phyloP scores from a whole-genome alignment of 805 yeast species.

The Metschnikowia bowlesiae region DNA sequence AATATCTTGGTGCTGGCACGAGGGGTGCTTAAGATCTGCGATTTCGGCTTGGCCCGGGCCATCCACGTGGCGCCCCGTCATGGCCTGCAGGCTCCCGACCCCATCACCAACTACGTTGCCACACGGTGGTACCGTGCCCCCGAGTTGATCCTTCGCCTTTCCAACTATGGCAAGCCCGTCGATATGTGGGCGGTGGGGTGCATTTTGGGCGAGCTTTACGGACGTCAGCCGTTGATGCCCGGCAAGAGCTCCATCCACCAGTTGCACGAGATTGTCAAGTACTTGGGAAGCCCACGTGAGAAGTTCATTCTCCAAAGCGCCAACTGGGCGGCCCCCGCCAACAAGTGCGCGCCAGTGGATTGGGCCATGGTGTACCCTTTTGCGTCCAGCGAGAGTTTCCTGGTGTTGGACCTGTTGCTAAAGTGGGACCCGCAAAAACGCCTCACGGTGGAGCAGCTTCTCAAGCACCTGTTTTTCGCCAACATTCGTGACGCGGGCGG shows the following conservation, averaged over 20 bases:
- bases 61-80: slow-evolving; percentile 35
- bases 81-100: slow-evolving; percentile 11
- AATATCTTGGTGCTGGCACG: slow-evolving; percentile 72
- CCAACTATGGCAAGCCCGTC: slow-evolving; percentile 57
- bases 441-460: slow-evolving; percentile 49
- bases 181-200: slow-evolving; percentile 97
- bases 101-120: slow-evolving; percentile 83
- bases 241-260: slow-evolving; percentile 75
- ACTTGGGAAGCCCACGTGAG: slow-evolving; percentile 62
- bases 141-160: slow-evolving; percentile 65
- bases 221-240: slow-evolving; percentile 72
- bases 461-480: slow-evolving; percentile 53
- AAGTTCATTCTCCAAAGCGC: not conserved
- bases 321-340: slow-evolving; percentile 26
- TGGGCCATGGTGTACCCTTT: slow-evolving; percentile 62
- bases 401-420: slow-evolving; percentile 51
- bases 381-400: slow-evolving; percentile 49
- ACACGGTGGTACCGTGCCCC: slow-evolving; percentile 97
- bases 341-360: slow-evolving; percentile 35
- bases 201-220: slow-evolving; percentile 78
- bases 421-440: slow-evolving; percentile 63
- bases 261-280: slow-evolving; percentile 58
- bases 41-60: slow-evolving; percentile 90
- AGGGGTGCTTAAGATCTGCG: slow-evolving; percentile 82
- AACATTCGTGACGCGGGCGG: slow-evolving; percentile 50